Percentiles rank a stretch among this genome's conserved stretches.
phyloP scores from a whole-genome alignment of 2,329 filamentous ascomycete genomes.

The Didymella arachidicola region DNA sequence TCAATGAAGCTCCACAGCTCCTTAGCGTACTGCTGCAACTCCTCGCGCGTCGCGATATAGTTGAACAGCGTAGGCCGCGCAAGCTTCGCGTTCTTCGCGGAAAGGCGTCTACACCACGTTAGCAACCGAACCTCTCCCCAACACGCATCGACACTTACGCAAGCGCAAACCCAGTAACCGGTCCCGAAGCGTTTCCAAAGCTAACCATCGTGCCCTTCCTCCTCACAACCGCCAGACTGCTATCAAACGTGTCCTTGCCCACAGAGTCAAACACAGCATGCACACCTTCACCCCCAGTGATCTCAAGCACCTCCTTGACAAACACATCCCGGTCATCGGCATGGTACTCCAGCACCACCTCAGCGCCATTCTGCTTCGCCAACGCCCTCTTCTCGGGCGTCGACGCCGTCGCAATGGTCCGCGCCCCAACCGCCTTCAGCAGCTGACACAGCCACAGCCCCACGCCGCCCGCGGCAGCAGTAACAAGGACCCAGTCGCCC shows the following conservation, averaged over 20 bases:
- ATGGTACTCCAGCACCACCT: slow-evolving; percentile 74
- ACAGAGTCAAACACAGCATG: slow-evolving; percentile 86
- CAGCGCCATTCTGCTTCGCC: slow-evolving; percentile 74
- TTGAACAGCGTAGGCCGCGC: slow-evolving; percentile 76
- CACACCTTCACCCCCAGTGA: slow-evolving; percentile 76
- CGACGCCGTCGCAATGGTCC: slow-evolving; percentile 80
- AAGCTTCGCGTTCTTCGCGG: slow-evolving; percentile 78
- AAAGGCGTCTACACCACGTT: slow-evolving; percentile 56
- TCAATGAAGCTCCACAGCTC: slow-evolving; percentile 78
- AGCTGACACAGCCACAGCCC: slow-evolving; percentile 75
- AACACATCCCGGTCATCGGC: slow-evolving; percentile 57
- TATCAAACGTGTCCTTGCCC: slow-evolving; percentile 84
- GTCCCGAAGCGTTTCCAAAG: slow-evolving; percentile 83
- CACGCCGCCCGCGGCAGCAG: slow-evolving; percentile 85
- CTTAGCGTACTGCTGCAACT: slow-evolving; percentile 72
- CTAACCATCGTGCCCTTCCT: slow-evolving; percentile 79
- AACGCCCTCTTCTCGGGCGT: slow-evolving; percentile 75
- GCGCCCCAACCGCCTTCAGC: slow-evolving; percentile 74
- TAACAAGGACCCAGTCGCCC: slow-evolving; percentile 83
- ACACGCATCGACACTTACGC: slow-evolving; percentile 55
- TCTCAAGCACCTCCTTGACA: slow-evolving; percentile 65
- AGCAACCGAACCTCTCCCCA: not conserved
- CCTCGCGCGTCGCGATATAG: slow-evolving; percentile 67
- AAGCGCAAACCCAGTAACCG: slow-evolving; percentile 73
- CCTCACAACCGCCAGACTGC: slow-evolving; percentile 75